Evolutionary conservation across 139 green algal species (phyloP).

Genomic region (Deuterostichococcus epilithicus): DNA sequence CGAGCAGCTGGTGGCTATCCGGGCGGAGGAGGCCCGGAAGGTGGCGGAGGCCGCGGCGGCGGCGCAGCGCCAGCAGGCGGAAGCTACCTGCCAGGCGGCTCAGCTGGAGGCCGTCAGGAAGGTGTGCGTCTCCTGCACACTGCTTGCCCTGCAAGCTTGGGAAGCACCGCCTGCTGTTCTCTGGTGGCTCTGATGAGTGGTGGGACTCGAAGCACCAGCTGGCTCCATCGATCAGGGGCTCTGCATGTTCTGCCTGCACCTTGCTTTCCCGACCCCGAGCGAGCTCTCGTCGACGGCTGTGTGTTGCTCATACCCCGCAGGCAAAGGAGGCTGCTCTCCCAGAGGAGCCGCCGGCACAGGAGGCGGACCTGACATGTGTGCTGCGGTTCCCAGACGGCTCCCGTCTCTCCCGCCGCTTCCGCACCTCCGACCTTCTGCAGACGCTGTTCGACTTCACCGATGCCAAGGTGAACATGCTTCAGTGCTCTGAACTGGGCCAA

Average conservation of each 20-base stretch:
- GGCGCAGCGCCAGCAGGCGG: conserved; percentile 21
- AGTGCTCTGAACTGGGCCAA: not conserved
- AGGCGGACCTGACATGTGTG: conserved; percentile 29
- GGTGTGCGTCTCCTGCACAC: not conserved
- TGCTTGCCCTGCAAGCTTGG: not conserved
- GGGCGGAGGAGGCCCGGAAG: not conserved
- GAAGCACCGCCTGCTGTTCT: too few relatives aligned
- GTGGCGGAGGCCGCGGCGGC: conserved; percentile 6
- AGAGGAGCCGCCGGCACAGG: conserved; percentile 35
- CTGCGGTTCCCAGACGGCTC: conserved; percentile 69
- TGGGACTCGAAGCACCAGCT: too few relatives aligned
- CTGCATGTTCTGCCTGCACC: too few relatives aligned
- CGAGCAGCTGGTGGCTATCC: not conserved
- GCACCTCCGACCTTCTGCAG: conserved; percentile 16
- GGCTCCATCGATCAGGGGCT: too few relatives aligned
- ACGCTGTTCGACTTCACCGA: conserved; percentile 72
- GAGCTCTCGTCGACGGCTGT: not conserved
- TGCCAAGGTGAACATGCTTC: conserved; percentile 25
- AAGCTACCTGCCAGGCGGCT: conserved; percentile 7
- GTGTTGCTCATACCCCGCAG: not conserved
- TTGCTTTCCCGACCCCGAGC: not conserved
- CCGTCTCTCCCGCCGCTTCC: conserved; percentile 52
- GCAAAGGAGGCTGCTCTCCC: conserved; percentile 37
- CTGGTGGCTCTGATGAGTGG: too few relatives aligned
- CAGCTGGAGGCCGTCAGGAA: conserved; percentile 11